Evolutionary conservation across 257 asterid genomes (phyloP).

Genomic region (Ajuga chamaepitys): DNA sequence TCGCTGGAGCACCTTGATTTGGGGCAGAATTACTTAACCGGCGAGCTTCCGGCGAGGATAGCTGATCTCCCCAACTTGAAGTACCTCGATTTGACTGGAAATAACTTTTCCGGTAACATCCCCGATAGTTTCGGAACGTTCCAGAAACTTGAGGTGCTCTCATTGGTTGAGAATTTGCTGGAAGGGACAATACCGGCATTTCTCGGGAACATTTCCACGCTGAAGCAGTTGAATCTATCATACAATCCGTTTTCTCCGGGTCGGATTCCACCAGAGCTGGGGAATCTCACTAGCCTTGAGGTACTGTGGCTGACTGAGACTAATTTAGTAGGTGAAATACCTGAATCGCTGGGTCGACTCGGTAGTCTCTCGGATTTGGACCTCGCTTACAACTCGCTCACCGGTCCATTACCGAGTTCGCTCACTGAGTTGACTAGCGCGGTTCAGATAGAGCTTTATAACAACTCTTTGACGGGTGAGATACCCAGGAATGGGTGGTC

Average conservation of each 20-base stretch:
- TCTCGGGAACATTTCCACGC: slow-evolving; percentile 64
- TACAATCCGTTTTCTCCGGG: slow-evolving; percentile 83
- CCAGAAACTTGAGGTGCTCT: slow-evolving; percentile 69
- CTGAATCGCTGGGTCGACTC: slow-evolving; percentile 71
- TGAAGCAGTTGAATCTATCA: slow-evolving; percentile 82
- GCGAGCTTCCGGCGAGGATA: slow-evolving; percentile 44
- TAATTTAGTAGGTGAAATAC: slow-evolving; percentile 67
- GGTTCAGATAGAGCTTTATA: slow-evolving; percentile 86
- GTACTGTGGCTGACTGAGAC: slow-evolving; percentile 85
- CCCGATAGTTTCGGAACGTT: slow-evolving; percentile 73
- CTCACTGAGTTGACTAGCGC: slow-evolving; percentile 56
- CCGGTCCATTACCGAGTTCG: slow-evolving; percentile 64
- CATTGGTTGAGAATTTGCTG: slow-evolving; percentile 69
- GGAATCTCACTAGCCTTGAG: slow-evolving; percentile 61
- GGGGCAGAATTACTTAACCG: slow-evolving; percentile 75
- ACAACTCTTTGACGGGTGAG: slow-evolving; percentile 76
- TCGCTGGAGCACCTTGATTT: slow-evolving; percentile 75
- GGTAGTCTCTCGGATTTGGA: slow-evolving; percentile 63
- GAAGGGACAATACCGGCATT: slow-evolving; percentile 69
- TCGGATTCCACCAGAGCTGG: slow-evolving; percentile 84
- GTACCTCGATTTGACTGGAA: slow-evolving; percentile 81
- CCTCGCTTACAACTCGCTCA: slow-evolving; percentile 58
- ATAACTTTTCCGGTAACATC: slow-evolving; percentile 81
- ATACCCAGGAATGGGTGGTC: slow-evolving; percentile 77
- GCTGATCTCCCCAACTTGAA: slow-evolving; percentile 58